Percentiles rank a stretch among this genome's conserved stretches.
Evolutionary conservation across 2,329 filamentous ascomycete species (phyloP).

Genomic region (Exutisphaerella laricina): DNA sequence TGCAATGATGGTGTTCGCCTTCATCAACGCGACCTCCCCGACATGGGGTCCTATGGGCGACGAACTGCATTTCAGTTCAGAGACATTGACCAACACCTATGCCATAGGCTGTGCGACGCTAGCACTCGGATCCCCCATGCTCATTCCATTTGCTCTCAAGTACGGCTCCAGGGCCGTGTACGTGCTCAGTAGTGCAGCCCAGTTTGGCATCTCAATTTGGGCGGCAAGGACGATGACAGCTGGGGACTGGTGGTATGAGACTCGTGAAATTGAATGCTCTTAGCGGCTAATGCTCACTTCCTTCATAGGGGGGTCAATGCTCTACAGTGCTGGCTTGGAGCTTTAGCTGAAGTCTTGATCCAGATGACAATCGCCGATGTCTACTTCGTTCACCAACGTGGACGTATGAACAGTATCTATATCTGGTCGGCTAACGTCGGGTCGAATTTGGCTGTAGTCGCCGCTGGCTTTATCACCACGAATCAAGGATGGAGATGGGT

Average conservation of each 20-base stretch:
- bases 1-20: constrained; percentile 40
- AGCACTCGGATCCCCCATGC: constrained; percentile 44
- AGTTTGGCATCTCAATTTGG: constrained; percentile 48
- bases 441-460: constrained; percentile 37
- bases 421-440: constrained; percentile 35
- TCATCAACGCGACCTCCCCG: constrained; percentile 38
- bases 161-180: constrained; percentile 49
- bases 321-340: constrained; percentile 42
- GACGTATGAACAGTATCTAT: constrained; percentile 45
- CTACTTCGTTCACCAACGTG: constrained; percentile 44
- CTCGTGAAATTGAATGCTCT: neutral
- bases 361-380: constrained; percentile 44
- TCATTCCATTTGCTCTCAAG: constrained; percentile 49
- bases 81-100: constrained; percentile 42
- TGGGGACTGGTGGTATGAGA: constrained; percentile 38
- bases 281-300: neutral
- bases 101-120: constrained; percentile 45
- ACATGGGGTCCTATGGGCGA: constrained; percentile 41
- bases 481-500: constrained; percentile 47
- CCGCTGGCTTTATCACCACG: constrained; percentile 39
- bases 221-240: constrained; percentile 39
- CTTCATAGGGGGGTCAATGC: constrained; percentile 35
- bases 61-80: constrained; percentile 41
- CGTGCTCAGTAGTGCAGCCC: constrained; percentile 43
- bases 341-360: constrained; percentile 48